These are phyloP conservation scores for Kwoniella shandongensis DNA, from an alignment of 768 basidiomycete species.

Conservation along the genomic window DNA sequence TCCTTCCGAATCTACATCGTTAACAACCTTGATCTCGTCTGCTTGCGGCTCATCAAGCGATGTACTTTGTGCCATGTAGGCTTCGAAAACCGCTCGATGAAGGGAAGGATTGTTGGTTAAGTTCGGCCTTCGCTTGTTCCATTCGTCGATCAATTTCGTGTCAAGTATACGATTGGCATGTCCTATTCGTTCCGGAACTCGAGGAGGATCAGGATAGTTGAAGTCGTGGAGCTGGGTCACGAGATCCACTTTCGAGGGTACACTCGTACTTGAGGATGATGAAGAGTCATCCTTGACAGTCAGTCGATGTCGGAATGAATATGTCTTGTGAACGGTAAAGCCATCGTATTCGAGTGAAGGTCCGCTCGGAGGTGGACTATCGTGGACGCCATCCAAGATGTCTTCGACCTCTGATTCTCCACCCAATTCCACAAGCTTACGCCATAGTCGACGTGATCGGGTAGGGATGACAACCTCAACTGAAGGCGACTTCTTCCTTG, in stretches of 20 bases:
- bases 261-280: too few species aligned
- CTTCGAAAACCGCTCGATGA: constrained; percentile 62
- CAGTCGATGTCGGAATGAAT: too few species aligned
- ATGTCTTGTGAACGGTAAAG: constrained; percentile 6
- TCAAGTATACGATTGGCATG: constrained; percentile 18
- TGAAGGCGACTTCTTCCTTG: background rate
- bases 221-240: too few species aligned
- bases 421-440: constrained; percentile 3
- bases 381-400: constrained; percentile 5
- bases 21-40: constrained; percentile 67
- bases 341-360: constrained; percentile 16
- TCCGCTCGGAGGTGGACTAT: constrained; percentile 10
- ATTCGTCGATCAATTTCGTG: constrained; percentile 22
- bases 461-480: constrained; percentile 18
- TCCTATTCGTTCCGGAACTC: constrained; percentile 11
- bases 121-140: constrained; percentile 17
- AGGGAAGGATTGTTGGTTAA: constrained; percentile 30
- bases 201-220: constrained; percentile 8
- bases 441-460: constrained; percentile 6
- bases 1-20: constrained; percentile 65
- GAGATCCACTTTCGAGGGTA: too few species aligned
- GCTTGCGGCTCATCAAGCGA: constrained; percentile 67
- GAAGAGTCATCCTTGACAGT: too few species aligned
- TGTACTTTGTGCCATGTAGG: constrained; percentile 67
- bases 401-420: constrained; percentile 25